Percentiles rank a stretch among this genome's conserved stretches.
phyloP scores from a whole-genome alignment of 2,329 filamentous ascomycete species.

The Apiospora marii region DNA sequence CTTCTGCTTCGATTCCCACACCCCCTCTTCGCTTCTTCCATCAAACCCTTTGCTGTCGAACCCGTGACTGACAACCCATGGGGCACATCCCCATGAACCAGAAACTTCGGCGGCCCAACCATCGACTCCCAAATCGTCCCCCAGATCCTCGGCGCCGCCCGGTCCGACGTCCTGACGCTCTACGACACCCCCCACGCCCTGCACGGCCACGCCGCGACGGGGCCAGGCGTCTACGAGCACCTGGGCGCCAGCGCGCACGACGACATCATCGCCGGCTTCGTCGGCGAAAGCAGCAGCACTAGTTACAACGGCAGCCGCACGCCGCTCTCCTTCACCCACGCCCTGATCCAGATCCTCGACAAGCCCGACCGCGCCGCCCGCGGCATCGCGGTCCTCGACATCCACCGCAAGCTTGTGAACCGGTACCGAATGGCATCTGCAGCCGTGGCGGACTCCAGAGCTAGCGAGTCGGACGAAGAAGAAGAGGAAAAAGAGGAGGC shows the following conservation, averaged over 20 bases:
- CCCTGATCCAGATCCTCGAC: conserved; percentile 24
- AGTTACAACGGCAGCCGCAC: not conserved
- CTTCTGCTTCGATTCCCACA: too few relatives aligned
- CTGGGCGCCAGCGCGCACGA: conserved; percentile 18
- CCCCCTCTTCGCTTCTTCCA: not conserved
- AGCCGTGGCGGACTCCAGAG: too few relatives aligned
- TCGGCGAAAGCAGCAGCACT: not conserved
- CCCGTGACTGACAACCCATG: too few relatives aligned
- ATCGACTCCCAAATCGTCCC: conserved; percentile 25
- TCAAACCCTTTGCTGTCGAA: too few relatives aligned
- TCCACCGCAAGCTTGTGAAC: conserved; percentile 25
- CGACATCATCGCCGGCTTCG: conserved; percentile 7
- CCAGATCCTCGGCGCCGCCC: conserved; percentile 10
- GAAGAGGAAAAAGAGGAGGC: not conserved
- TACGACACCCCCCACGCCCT: conserved; percentile 24
- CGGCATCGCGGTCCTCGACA: conserved; percentile 24
- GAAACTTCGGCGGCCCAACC: not conserved
- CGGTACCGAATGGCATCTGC: not conserved
- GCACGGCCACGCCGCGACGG: not conserved
- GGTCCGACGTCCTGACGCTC: conserved; percentile 26
- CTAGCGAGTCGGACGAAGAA: not conserved
- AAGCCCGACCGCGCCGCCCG: not conserved
- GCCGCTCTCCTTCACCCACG: conserved; percentile 22
- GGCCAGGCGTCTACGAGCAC: conserved; percentile 21
- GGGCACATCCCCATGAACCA: not conserved